A percentile compares a stretch with the other conserved stretches of the same genome.
phyloP scores from a whole-genome alignment of 208 protist genomes.

The Strigomonas galati region DNA sequence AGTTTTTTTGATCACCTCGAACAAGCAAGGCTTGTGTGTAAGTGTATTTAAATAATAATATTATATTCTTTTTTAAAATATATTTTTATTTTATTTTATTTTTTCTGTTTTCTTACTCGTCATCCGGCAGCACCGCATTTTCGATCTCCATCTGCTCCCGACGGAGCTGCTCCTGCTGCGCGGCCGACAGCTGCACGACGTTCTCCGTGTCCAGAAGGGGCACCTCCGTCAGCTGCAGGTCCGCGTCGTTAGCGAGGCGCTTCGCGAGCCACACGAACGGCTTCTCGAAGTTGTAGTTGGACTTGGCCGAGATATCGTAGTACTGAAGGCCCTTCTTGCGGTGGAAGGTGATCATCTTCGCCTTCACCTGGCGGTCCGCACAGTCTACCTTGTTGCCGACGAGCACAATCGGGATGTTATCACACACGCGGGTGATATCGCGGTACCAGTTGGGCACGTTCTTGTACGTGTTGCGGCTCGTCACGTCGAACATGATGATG shows the following conservation, averaged over 20 bases:
- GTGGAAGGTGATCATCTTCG: slow-evolving; percentile 99
- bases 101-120: slow-evolving; percentile 76
- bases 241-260: slow-evolving; percentile 95
- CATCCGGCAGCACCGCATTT: slow-evolving; percentile 92
- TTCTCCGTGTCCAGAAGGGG: slow-evolving; percentile 81
- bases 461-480: slow-evolving; percentile 99
- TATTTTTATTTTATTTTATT: background rate
- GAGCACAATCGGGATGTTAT: slow-evolving; percentile 99
- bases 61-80: background rate
- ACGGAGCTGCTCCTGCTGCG: slow-evolving; percentile 56
- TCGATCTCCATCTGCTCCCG: slow-evolving; percentile 80
- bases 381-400: slow-evolving; percentile 99
- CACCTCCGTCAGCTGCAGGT: slow-evolving; percentile 94
- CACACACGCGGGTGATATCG: slow-evolving; percentile 98
- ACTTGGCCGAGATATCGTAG: slow-evolving; percentile 99
- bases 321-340: slow-evolving; percentile 99
- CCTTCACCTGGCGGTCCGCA: slow-evolving; percentile 99
- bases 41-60: background rate
- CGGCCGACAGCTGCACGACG: slow-evolving; percentile 79
- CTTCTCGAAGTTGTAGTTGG: slow-evolving; percentile 99
- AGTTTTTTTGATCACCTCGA: slow-evolving; percentile 2
- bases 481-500: slow-evolving; percentile 99
- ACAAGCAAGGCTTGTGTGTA: background rate
- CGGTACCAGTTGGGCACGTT: slow-evolving; percentile 99
- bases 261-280: slow-evolving; percentile 99